These are phyloP conservation scores for Helichrysum umbraculigerum DNA, from an alignment of 129 eudicot genomes.

Conservation along the genomic window DNA sequence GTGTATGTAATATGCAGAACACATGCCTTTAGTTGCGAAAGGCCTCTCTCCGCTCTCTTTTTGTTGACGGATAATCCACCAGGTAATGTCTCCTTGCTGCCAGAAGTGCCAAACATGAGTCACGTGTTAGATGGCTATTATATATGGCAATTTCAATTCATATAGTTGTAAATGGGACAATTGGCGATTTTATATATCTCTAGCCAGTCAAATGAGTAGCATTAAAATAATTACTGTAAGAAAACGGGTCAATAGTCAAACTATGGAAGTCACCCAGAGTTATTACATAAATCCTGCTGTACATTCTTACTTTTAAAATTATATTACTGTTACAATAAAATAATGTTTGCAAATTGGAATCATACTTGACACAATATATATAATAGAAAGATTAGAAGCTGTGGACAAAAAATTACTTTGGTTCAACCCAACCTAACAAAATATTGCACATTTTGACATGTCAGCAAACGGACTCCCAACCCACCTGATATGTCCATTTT, in stretches of 20 bases:
- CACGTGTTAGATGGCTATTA: not conserved
- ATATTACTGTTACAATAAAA: not conserved
- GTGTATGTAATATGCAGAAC: not conserved
- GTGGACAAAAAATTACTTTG: not conserved
- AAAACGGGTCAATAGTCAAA: not conserved
- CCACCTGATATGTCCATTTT: not conserved
- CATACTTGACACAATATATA: not conserved
- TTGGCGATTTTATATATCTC: too few species aligned
- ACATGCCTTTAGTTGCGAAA: slow-evolving; percentile 73
- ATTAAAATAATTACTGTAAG: too few species aligned
- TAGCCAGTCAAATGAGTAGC: too few species aligned
- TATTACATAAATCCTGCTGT: not conserved
- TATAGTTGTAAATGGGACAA: too few species aligned
- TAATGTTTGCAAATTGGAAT: not conserved
- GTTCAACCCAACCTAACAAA: not conserved
- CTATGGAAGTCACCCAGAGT: not conserved
- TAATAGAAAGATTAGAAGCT: not conserved
- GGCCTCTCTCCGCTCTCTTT: slow-evolving; percentile 87
- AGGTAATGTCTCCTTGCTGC: slow-evolving; percentile 90
- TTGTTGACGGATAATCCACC: slow-evolving; percentile 90
- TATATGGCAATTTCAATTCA: too few species aligned
- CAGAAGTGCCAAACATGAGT: slow-evolving; percentile 24
- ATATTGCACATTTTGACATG: not conserved
- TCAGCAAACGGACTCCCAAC: not conserved
- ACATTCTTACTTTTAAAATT: not conserved